Base-by-base conservation (phyloP, 177 flowering plant species). In the Vitis hybrid region DNA sequence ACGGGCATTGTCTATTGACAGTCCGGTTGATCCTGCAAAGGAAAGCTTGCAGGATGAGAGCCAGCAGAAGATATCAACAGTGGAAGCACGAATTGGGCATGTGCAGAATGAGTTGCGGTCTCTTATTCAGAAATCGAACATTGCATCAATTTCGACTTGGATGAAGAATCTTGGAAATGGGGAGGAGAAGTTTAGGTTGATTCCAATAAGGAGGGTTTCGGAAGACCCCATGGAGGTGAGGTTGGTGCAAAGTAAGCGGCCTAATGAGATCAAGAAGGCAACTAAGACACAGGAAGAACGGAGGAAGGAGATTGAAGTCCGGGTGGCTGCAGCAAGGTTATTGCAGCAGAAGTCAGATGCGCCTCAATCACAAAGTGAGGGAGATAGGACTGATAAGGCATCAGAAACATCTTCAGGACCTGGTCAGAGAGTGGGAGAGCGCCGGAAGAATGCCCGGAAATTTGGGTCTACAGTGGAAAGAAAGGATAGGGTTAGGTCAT, bases 251-350 rank as follows among this genome's bases (percentile, higher is more conserved):
- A 51, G 86, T 31, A 83, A 88, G 73, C 78, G 95, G 68, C 93
- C 95, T 0, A 96, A 93, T 82, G 99, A 96, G 86, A 96, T 96
- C 48, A 93, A 93, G 83, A 96, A 93, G 77, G 97, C 91, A 3
- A 94, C 87, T 9, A 96, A 92, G 86, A 96, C 99, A 0, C 86
- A 81, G 0, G 98, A 94, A 69, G 99, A 96, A 78, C 71, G 93
- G 56, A 83, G 98, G 75, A 96, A 92, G 73, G 98, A 96, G 86
- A 90, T 96, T 77, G 98, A 96, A 81, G 99, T 94, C 33, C 85
- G 97, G 62, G 97, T 96, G 12, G 97, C 98, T 69, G 99, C 99
- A 8, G 98, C 97, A 1, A 88, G 92, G 78, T 75, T 95, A 67
- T 66, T 95, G 86, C 99, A 95, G 85, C 98, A 96, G 82, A 84